Evolutionary conservation across 225 moss, liverwort and hornwort species (phyloP), one percentile per base, ranked within the genome.

Genomic region (Polytrichum formosum): DNA sequence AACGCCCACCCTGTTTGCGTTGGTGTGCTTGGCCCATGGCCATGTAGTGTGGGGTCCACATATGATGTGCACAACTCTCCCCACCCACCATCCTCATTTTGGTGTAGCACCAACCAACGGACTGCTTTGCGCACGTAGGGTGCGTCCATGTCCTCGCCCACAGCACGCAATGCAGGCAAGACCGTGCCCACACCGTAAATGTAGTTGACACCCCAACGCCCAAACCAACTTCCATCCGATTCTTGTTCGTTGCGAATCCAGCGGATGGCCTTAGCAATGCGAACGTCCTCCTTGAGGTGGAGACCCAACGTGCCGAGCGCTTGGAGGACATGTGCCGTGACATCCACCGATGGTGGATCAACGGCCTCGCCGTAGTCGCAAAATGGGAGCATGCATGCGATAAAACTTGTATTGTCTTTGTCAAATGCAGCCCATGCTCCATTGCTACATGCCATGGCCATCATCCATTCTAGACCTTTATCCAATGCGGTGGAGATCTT

Each of bases 391-490:
- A 63, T 25, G 63, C 66, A 37, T 20, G 18, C 1, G 2, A 19
- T 18, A 23, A 22, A 19, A 16, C 65, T 30, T 20, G 66, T 66
- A 37, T 66, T 66, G 46, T 66, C 66, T 23, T 66, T 66, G 66
- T 66, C 66, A 16, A 37, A 66, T 28, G 66, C 66, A 0, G 37
- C 66, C 37, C 66, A 66, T 0, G 66, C 66, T 19, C 66, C 66
- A 37, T 66, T 66, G 20, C 35, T 31, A 13, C 33, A 27, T 10
- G 21, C 35, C 66, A 66, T 66, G n/a, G 66, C 66, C 10, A 37
- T 33, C 35, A 66, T 23, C 63, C 63, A 63, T 25, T 27, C 22
- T 27, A 63, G 25, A 1, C 35, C 66, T n/a, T 53, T 33, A n/a
- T 66, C 66, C 37, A 66, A 37, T 1, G 46, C 66, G 10, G 35